Percentiles rank a stretch among this genome's conserved stretches.
phyloP scores from a whole-genome alignment of 192 early-diverging fungal species.

The Podila epicladia region DNA sequence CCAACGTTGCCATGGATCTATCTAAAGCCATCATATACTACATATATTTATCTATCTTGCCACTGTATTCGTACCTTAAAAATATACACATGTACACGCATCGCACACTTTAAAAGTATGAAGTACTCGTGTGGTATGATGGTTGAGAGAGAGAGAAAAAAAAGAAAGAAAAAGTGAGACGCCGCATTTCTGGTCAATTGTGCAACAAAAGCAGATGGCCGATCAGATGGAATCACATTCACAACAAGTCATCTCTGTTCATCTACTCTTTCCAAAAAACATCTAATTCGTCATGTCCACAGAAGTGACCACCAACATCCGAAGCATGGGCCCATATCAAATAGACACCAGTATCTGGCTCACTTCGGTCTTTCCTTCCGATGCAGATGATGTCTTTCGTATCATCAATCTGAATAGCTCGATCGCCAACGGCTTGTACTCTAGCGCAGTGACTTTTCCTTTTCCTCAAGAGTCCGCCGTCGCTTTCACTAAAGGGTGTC shows the following conservation, averaged over 20 bases:
- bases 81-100: too few species aligned
- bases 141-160: too few species aligned
- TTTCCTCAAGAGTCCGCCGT: conserved; percentile 16
- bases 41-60: neutral
- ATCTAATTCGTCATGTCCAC: too few species aligned
- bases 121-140: too few species aligned
- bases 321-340: conserved; percentile 19
- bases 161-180: too few species aligned
- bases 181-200: too few species aligned
- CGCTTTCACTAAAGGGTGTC: conserved; percentile 12
- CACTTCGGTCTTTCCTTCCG: conserved; percentile 10
- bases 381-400: conserved; percentile 17
- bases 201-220: too few species aligned
- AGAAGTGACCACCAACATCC: neutral
- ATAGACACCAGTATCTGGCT: conserved; percentile 14
- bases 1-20: neutral
- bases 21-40: neutral
- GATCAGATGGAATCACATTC: neutral
- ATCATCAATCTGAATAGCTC: conserved; percentile 25
- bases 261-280: neutral
- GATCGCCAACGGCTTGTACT: conserved; percentile 23
- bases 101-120: too few species aligned
- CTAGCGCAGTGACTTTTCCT: conserved; percentile 16
- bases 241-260: neutral
- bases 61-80: neutral